phyloP scores from a whole-genome alignment of 306 rosid species.

The Vigna hirtella region DNA sequence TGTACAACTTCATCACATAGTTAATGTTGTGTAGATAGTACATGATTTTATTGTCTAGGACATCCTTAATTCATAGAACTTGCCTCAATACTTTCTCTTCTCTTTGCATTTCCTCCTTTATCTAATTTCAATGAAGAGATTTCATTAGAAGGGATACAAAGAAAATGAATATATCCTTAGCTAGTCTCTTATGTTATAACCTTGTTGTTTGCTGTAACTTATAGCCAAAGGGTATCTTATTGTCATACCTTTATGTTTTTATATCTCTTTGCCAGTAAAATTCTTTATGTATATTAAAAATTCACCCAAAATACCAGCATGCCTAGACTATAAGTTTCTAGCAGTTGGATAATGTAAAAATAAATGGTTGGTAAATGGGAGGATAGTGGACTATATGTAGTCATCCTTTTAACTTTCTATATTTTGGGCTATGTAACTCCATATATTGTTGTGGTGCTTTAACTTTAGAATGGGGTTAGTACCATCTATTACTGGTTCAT shows the following conservation, averaged over 20 bases:
- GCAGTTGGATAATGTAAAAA: background rate
- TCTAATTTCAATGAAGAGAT: background rate
- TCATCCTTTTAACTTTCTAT: background rate
- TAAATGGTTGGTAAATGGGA: background rate
- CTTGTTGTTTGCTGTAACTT: background rate
- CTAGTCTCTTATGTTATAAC: background rate
- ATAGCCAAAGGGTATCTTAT: background rate
- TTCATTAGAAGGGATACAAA: background rate
- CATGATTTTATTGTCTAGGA: conserved; percentile 20
- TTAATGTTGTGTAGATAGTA: background rate
- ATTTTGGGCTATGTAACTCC: background rate
- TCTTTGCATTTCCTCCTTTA: background rate
- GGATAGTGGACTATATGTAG: background rate
- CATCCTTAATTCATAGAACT: background rate
- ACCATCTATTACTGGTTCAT: background rate
- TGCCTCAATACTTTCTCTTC: background rate
- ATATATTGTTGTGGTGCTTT: background rate
- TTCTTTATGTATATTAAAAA: background rate
- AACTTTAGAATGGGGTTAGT: background rate
- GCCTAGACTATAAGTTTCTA: background rate
- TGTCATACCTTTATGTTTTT: background rate
- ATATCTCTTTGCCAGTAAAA: background rate
- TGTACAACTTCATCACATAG: background rate
- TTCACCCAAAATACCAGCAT: background rate
- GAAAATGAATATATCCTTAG: background rate